Conservation (phyloP, 495 filamentous ascomycete species). For the Xylaria bambusicola region DNA sequence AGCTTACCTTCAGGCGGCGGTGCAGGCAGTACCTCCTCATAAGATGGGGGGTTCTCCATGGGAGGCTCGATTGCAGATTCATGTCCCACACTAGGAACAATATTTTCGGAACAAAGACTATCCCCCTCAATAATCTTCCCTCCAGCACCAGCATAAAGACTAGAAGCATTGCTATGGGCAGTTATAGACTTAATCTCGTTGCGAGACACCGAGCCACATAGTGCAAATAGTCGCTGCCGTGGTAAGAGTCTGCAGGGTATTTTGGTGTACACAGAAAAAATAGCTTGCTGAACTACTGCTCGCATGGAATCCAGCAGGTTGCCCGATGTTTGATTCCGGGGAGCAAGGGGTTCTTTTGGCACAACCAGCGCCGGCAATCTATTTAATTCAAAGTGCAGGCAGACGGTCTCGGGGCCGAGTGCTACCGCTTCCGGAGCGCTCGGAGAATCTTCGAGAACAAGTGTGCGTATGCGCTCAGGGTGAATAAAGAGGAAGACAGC, state of each 20-base stretch:
- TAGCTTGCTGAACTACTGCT: constrained; percentile 6
- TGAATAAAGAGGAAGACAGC: constrained; percentile 13
- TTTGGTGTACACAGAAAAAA: constrained; percentile 13
- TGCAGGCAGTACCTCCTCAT: constrained; percentile 8
- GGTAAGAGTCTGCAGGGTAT: constrained; percentile 12
- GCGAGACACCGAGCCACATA: constrained; percentile 5
- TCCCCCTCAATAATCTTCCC: constrained; percentile 12
- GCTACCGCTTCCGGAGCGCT: constrained; percentile 16
- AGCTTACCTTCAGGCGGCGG: constrained; percentile 10
- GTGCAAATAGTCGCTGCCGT: constrained; percentile 8
- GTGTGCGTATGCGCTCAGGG: constrained; percentile 36
- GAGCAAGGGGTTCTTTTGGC: constrained; percentile 11
- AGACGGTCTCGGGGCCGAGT: constrained; percentile 6
- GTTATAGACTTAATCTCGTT: constrained; percentile 8
- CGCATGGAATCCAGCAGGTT: constrained; percentile 12
- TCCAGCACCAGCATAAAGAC: constrained; percentile 13
- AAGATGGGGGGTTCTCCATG: constrained; percentile 12
- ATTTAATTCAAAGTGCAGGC: constrained; percentile 6
- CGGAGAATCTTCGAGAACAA: constrained; percentile 44
- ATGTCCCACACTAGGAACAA: background rate
- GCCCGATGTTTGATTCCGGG: constrained; percentile 14
- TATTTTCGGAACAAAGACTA: background rate
- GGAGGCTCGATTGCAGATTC: constrained; percentile 7
- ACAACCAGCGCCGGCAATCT: constrained; percentile 6
- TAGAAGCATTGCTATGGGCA: constrained; percentile 7